A percentile compares a stretch with the other conserved stretches of the same genome.
Conservation (phyloP, 495 filamentous ascomycete genomes). For the Bombardia bombarda region DNA sequence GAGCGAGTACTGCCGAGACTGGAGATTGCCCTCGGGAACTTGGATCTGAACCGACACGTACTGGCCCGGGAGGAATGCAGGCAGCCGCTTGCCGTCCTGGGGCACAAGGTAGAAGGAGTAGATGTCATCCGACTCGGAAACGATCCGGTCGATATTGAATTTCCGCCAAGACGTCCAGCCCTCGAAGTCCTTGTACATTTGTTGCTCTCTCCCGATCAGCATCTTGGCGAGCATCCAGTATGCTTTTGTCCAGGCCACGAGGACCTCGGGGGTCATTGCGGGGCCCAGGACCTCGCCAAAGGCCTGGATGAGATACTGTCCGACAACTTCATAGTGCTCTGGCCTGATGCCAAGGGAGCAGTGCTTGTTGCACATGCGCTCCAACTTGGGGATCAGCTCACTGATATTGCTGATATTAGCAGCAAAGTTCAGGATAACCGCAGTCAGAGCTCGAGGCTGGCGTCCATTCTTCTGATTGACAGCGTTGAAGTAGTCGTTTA, state of each 20-base stretch:
- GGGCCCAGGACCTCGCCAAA: slow-evolving; percentile 60
- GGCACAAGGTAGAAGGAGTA: slow-evolving; percentile 65
- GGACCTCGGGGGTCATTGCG: slow-evolving; percentile 56
- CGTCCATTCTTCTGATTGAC: slow-evolving; percentile 61
- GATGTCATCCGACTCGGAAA: slow-evolving; percentile 55
- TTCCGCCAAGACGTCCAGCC: slow-evolving; percentile 58
- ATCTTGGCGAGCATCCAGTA: slow-evolving; percentile 65
- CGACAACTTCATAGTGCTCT: slow-evolving; percentile 62
- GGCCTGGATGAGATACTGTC: slow-evolving; percentile 55
- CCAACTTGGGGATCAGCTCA: slow-evolving; percentile 54
- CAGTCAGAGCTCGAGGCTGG: slow-evolving; percentile 57
- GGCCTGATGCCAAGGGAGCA: slow-evolving; percentile 62
- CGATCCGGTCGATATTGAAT: slow-evolving; percentile 57
- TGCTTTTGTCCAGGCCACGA: slow-evolving; percentile 59
- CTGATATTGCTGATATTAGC: slow-evolving; percentile 62
- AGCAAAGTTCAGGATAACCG: slow-evolving; percentile 60
- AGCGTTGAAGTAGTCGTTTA: slow-evolving; percentile 62
- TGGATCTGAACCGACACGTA: slow-evolving; percentile 56
- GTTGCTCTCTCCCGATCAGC: slow-evolving; percentile 55
- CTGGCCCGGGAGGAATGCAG: slow-evolving; percentile 57
- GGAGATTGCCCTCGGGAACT: slow-evolving; percentile 48
- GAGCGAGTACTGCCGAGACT: slow-evolving; percentile 68
- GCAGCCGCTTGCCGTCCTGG: slow-evolving; percentile 52
- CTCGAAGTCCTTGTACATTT: slow-evolving; percentile 49
- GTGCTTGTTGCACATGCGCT: slow-evolving; percentile 68